Percentiles rank a stretch among this genome's conserved stretches.
phyloP scores from a whole-genome alignment of 2,329 filamentous ascomycete genomes.

The Botrytis paeoniae region DNA sequence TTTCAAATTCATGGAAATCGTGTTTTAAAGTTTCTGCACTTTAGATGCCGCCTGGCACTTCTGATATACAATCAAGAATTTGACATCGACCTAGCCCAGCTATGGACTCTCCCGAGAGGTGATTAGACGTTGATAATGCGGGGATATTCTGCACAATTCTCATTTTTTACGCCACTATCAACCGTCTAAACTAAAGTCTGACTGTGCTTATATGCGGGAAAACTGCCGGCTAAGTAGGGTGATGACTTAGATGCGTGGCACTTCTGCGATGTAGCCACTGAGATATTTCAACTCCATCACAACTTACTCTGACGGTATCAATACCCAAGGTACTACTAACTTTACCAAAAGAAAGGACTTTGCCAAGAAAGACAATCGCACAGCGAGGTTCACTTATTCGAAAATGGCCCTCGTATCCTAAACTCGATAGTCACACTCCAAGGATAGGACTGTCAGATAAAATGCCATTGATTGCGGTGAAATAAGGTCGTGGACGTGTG shows the following conservation, averaged over 20 bases:
- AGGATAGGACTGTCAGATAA: neutral
- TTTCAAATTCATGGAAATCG: no score
- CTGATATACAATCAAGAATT: neutral
- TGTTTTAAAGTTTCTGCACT: neutral
- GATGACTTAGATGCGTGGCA: neutral
- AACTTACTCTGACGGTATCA: neutral
- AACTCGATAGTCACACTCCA: no score
- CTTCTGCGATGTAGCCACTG: neutral
- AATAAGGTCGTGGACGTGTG: neutral
- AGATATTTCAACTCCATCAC: neutral
- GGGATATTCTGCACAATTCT: neutral
- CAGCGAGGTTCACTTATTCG: neutral
- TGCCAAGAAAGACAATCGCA: neutral
- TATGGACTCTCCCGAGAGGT: neutral
- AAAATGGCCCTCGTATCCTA: neutral
- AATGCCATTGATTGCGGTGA: neutral
- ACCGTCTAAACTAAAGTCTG: neutral
- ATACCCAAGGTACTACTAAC: neutral
- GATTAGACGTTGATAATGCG: neutral
- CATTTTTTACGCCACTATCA: neutral
- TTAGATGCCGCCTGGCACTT: neutral
- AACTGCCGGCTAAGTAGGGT: neutral
- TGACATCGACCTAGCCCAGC: neutral
- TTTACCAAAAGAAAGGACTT: neutral
- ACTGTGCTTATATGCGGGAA: conserved; percentile 4